Base-by-base conservation (phyloP, 148 eudicot genomes). In the Simmondsia chinensis region DNA sequence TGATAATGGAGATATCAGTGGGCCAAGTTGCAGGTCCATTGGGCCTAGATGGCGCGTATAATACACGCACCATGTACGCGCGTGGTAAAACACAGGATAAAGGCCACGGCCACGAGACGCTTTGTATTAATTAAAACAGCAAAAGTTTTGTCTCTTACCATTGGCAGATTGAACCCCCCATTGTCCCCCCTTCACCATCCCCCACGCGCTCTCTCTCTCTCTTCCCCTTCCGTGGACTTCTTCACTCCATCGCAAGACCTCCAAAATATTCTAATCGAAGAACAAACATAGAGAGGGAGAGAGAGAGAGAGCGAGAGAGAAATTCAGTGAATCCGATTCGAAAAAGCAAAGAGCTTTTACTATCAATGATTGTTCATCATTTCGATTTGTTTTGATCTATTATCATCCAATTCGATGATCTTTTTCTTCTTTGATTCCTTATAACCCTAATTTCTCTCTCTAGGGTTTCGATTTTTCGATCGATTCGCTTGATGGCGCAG, bases 401-500 rank as follows among this genome's bases (percentile, higher is more conserved):
- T 2, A 47, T 33, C n/a, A 11, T 2, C 18, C 9, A 8, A 47
- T 4, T 6, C 23, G 9, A 41, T 20, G 33, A 33, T 23, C 27
- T 18, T 24, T 19, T 32, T 2, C 19, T 12, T 3, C n/a, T 9
- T 19, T 25, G 3, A 3, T 9, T 2, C 12, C 6, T 9, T 18
- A 23, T 48, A 69, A 58, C 65, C 70, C 69, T 63, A 69, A 48
- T 37, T 54, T 46, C 26, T 10, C 30, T 15, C 28, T 28, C 37
- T 13, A 9, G 16, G 20, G 15, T 24, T n/a, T 9, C 11, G 12
- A 10, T 20, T 41, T 22, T 39, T 19, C 6, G 4, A 20, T 20
- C 1, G 14, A 8, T 11, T 12, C 1, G 9, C 16, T 12, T 29
- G 47, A 66, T 87, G 64, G 69, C 83, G 42, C 73, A 64, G 50